Evolutionary conservation across 768 basidiomycete genomes (phyloP).

Genomic region (Mycena galericulata): DNA sequence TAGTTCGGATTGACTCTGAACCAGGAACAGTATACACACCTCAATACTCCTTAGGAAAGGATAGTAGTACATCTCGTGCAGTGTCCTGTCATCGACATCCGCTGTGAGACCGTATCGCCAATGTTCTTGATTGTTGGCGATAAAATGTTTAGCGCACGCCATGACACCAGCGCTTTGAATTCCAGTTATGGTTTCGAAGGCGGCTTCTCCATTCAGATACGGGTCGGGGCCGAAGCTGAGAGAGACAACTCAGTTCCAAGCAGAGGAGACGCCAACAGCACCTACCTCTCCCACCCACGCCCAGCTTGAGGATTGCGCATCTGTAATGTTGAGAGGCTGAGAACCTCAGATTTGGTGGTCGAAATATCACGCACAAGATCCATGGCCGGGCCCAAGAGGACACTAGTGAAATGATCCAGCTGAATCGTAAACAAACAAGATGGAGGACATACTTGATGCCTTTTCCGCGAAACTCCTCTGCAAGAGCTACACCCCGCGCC

Average conservation of each 20-base stretch:
- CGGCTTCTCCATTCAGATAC: conserved; percentile 71
- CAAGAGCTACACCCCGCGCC: conserved; percentile 70
- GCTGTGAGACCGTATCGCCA: conserved; percentile 60
- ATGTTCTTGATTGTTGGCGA: conserved; percentile 64
- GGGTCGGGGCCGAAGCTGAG: conserved; percentile 69
- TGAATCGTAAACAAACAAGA: no score
- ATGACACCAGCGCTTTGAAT: conserved; percentile 72
- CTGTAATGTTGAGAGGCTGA: conserved; percentile 38
- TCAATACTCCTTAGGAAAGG: conserved; percentile 61
- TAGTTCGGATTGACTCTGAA: neutral
- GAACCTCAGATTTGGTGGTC: neutral
- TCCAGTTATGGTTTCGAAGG: conserved; percentile 69
- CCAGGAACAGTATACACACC: conserved; percentile 38
- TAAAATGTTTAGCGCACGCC: conserved; percentile 67
- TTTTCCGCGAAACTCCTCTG: conserved; percentile 75
- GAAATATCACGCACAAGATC: conserved; percentile 57
- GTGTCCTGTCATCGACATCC: conserved; percentile 69
- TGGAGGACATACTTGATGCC: conserved; percentile 65
- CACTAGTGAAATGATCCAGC: conserved; percentile 42
- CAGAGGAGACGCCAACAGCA: neutral
- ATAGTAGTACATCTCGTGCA: conserved; percentile 65
- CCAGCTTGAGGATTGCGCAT: conserved; percentile 66
- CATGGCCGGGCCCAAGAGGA: conserved; percentile 64
- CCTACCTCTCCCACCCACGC: conserved; percentile 61
- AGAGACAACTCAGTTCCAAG: neutral